A percentile compares a stretch with the other conserved stretches of the same genome.
Evolutionary conservation across 495 filamentous ascomycete species (phyloP).

Genomic region (Polyplosphaeria fusca): DNA sequence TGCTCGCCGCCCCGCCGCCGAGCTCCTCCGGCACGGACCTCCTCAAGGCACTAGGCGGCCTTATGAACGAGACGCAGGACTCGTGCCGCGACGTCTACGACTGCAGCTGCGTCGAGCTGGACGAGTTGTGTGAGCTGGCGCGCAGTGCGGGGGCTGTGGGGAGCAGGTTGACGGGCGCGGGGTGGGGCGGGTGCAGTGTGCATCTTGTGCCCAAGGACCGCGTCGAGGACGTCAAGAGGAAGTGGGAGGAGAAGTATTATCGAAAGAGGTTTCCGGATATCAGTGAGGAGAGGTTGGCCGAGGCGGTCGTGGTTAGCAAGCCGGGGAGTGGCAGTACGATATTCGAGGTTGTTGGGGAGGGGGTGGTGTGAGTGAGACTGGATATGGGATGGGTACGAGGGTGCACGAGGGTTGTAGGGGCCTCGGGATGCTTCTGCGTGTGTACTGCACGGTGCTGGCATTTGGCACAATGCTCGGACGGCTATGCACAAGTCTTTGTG

Average conservation of each 20-base stretch:
- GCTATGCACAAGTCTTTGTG: not conserved
- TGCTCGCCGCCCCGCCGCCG: slow-evolving; percentile 51
- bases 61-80: slow-evolving; percentile 85
- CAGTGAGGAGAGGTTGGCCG: slow-evolving; percentile 65
- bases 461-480: too few relatives aligned
- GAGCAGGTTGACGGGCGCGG: slow-evolving; percentile 84
- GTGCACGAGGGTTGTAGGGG: too few relatives aligned
- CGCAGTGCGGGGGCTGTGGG: slow-evolving; percentile 75
- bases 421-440: too few relatives aligned
- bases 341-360: slow-evolving; percentile 27
- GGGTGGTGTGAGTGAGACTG: slow-evolving; percentile 21
- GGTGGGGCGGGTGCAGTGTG: slow-evolving; percentile 95
- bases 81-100: slow-evolving; percentile 83
- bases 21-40: slow-evolving; percentile 58
- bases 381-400: too few relatives aligned
- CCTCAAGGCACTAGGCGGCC: slow-evolving; percentile 68
- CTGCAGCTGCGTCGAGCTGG: slow-evolving; percentile 86
- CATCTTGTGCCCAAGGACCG: slow-evolving; percentile 85
- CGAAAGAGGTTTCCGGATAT: slow-evolving; percentile 65
- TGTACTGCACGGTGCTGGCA: too few relatives aligned
- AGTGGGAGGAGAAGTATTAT: slow-evolving; percentile 81
- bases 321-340: slow-evolving; percentile 65
- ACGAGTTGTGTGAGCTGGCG: slow-evolving; percentile 79
- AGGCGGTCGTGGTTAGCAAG: slow-evolving; percentile 85
- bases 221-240: slow-evolving; percentile 74